Conservation (phyloP, 2,329 filamentous ascomycete genomes). For the Didymella lethalis region DNA sequence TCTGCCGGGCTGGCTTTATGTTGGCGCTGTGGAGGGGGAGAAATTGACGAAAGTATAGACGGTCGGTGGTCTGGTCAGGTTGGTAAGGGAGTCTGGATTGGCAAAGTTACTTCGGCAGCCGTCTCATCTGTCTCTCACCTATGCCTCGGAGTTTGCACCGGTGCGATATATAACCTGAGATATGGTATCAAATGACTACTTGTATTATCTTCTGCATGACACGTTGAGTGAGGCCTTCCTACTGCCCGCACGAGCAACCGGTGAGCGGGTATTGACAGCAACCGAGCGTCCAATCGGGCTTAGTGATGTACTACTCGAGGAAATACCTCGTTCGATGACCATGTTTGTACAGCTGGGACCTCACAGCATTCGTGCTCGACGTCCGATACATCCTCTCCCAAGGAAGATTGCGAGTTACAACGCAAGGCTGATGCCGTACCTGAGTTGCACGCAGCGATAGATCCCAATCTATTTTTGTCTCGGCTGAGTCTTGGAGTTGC, state of each 20-base stretch:
- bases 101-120: conserved; percentile 11
- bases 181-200: conserved; percentile 40
- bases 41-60: conserved; percentile 13
- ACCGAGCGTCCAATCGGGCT: conserved; percentile 9
- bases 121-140: conserved; percentile 31
- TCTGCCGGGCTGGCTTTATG: conserved; percentile 11
- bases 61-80: conserved; percentile 7
- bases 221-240: background rate
- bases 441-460: background rate
- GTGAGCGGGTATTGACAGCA: conserved; percentile 14
- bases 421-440: conserved; percentile 7
- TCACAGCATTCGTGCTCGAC: no score
- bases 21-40: conserved; percentile 14
- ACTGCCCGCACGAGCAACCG: conserved; percentile 15
- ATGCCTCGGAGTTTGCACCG: conserved; percentile 32
- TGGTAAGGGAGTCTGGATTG: conserved; percentile 16
- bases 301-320: conserved; percentile 9
- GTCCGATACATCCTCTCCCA: background rate
- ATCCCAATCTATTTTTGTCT: conserved; percentile 20
- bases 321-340: background rate
- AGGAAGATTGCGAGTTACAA: no score
- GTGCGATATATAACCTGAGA: conserved; percentile 39
- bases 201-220: conserved; percentile 12
- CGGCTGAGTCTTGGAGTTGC: conserved; percentile 19
- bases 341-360: background rate